Base-by-base conservation (phyloP, 2,329 filamentous ascomycete species). In the Fusarium tupiense region DNA sequence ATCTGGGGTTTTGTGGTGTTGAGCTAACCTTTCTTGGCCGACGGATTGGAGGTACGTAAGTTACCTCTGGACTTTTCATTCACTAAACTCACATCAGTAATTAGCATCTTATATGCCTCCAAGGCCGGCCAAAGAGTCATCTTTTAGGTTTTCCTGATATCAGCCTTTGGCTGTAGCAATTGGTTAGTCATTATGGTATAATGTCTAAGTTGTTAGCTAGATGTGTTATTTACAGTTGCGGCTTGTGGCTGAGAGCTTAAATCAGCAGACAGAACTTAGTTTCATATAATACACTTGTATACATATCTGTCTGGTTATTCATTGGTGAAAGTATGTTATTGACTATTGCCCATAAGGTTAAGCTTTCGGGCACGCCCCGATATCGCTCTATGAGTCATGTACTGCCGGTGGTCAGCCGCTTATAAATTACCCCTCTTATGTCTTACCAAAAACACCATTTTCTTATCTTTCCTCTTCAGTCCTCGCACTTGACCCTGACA, bases 401-500 rank as follows among this genome's bases (percentile, higher is more conserved):
- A 0, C 3, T 47, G 13, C 3, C 19, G 5, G 46, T 49, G 9
- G 12, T 29, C 13, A 8, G 26, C 26, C 19, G 13, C 26, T 29
- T 29, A 22, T 29, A 49, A 29, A 49, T 22, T 16, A 29, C 26
- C 26, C 26, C 26, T 11, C 24, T 3, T 3, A 4, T 14, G 19
- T 14, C 26, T 47, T 6, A 14, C 26, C 44, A 22, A 47, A 0
- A 4, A 22, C 26, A 4, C 11, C 5, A 1, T 0, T 22, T 14
- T 11, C 13, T 29, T 6, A 7, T 16, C 12, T 47, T n/a, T 8
- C 26, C 1, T 29, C 44, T 29, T 10, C 0, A 22, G 5, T 22
- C 13, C 5, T 14, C 0, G 13, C 13, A 29, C 12, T 2, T 10
- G 0, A 14, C 5, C 8, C 5, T 16, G 20, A 4, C 8, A 17